Percentiles rank a stretch among this genome's conserved stretches.
Evolutionary conservation across 1,139 yeast genomes (phyloP).

Genomic region (Yamadazyma diddensiae): DNA sequence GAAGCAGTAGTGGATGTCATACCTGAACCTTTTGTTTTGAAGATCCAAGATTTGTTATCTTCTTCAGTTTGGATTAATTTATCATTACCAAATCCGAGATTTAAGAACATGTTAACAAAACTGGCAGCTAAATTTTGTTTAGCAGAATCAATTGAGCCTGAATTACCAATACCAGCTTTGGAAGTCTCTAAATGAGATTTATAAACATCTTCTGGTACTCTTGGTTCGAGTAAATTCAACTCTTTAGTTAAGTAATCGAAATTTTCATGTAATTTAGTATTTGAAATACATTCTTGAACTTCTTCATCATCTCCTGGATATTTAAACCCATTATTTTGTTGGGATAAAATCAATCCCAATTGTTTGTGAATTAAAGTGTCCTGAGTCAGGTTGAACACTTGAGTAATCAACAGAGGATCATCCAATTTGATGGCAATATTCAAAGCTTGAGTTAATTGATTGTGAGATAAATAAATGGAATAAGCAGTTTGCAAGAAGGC

Average conservation of each 20-base stretch:
- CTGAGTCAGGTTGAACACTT: conserved; percentile 72
- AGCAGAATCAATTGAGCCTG: conserved; percentile 83
- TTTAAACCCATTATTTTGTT: conserved; percentile 79
- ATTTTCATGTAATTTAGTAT: conserved; percentile 74
- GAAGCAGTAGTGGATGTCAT: conserved; percentile 95
- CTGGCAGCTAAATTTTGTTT: conserved; percentile 95
- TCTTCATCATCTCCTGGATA: conserved; percentile 64
- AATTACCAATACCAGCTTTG: conserved; percentile 52
- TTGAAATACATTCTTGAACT: conserved; percentile 84
- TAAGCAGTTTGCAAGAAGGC: conserved; percentile 90
- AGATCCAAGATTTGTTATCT: conserved; percentile 80
- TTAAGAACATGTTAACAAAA: conserved; percentile 88
- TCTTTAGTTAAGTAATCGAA: conserved; percentile 81
- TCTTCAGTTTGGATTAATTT: conserved; percentile 73
- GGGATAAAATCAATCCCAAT: conserved; percentile 84
- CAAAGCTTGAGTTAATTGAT: conserved; percentile 85
- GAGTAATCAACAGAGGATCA: conserved; percentile 70
- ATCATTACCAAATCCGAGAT: conserved; percentile 87
- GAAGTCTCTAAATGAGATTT: conserved; percentile 83
- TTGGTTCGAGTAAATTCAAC: conserved; percentile 82
- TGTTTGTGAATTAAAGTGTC: conserved; percentile 82
- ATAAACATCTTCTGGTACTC: conserved; percentile 92
- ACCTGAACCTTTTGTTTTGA: conserved; percentile 88
- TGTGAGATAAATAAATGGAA: conserved; percentile 75
- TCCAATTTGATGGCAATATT: conserved; percentile 87